These are phyloP conservation scores for Phytophthora citricola DNA, from an alignment of 352 stramenopile genomes.

Conservation along the genomic window DNA sequence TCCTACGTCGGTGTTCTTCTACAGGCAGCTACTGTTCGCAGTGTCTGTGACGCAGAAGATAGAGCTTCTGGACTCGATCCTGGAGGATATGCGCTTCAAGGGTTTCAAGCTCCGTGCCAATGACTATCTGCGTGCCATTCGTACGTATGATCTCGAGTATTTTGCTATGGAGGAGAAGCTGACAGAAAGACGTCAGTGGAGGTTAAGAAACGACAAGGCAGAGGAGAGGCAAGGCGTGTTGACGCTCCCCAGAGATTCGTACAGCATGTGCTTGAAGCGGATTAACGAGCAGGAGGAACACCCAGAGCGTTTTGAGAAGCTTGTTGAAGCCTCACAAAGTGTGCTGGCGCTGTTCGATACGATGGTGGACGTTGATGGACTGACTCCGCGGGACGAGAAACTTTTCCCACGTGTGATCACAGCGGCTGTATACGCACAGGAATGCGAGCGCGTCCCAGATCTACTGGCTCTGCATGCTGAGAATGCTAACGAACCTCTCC, in stretches of 20 bases:
- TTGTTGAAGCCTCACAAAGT: slow-evolving; percentile 37
- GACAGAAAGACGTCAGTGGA: slow-evolving; percentile 14
- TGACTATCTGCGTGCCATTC: slow-evolving; percentile 62
- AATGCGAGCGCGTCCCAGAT: slow-evolving; percentile 53
- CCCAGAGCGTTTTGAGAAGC: slow-evolving; percentile 50
- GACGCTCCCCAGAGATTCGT: slow-evolving; percentile 49
- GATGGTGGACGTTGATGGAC: slow-evolving; percentile 59
- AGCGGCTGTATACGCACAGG: slow-evolving; percentile 56
- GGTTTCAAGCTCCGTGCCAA: slow-evolving; percentile 62
- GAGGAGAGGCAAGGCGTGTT: slow-evolving; percentile 18
- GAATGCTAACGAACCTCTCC: slow-evolving; percentile 37
- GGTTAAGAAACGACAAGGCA: slow-evolving; percentile 15
- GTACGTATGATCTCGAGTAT: slow-evolving; percentile 56
- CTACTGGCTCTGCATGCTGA: slow-evolving; percentile 47
- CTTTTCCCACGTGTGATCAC: slow-evolving; percentile 65
- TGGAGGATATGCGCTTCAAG: slow-evolving; percentile 77
- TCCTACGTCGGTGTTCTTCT: slow-evolving; percentile 70
- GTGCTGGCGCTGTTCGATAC: slow-evolving; percentile 67
- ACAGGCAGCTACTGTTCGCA: slow-evolving; percentile 60
- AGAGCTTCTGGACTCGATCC: slow-evolving; percentile 39
- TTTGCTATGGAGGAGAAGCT: slow-evolving; percentile 34
- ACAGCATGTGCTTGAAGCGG: slow-evolving; percentile 50
- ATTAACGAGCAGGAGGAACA: slow-evolving; percentile 48
- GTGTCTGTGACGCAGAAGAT: slow-evolving; percentile 38
- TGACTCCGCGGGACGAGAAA: slow-evolving; percentile 36